These are phyloP conservation scores for Fusarium sp. DNA, from an alignment of 2,329 filamentous ascomycete genomes.

Conservation along the genomic window DNA sequence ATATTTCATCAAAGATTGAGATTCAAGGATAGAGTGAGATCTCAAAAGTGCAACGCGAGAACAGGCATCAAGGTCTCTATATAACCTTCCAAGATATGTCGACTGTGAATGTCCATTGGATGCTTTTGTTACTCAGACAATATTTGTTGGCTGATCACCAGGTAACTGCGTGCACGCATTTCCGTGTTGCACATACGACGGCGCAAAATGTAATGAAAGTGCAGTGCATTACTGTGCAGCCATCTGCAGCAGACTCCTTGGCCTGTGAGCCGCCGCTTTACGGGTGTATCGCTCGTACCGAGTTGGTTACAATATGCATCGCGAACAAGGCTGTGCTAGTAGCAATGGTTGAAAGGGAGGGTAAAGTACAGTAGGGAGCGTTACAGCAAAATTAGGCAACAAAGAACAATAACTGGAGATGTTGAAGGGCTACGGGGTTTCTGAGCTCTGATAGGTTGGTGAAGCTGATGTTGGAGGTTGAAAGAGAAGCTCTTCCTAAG, in stretches of 20 bases:
- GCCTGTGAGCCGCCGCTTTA: constrained; percentile 30
- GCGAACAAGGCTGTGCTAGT: constrained; percentile 25
- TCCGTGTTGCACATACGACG: constrained; percentile 31
- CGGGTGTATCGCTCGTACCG: not conserved
- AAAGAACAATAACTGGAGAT: constrained; percentile 14
- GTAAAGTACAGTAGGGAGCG: constrained; percentile 22
- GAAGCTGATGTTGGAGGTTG: not conserved
- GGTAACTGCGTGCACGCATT: constrained; percentile 21
- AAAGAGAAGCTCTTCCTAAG: constrained; percentile 9
- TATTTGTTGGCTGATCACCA: constrained; percentile 17
- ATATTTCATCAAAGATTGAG: not conserved
- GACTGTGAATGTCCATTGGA: constrained; percentile 18
- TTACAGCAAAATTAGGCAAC: constrained; percentile 28
- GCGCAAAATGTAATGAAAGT: constrained; percentile 15
- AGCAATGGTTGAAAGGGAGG: constrained; percentile 23
- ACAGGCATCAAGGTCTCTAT: constrained; percentile 22
- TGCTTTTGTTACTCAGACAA: constrained; percentile 20
- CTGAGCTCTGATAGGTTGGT: constrained; percentile 1
- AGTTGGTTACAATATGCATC: constrained; percentile 22
- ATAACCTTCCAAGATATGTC: constrained; percentile 13
- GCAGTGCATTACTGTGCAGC: not conserved
- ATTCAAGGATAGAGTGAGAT: not conserved
- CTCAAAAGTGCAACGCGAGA: not conserved
- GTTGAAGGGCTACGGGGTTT: constrained; percentile 1
- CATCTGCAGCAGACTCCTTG: constrained; percentile 22